Base-by-base conservation (phyloP, 2,329 filamentous ascomycete species). In the Diaporthe sp. region DNA sequence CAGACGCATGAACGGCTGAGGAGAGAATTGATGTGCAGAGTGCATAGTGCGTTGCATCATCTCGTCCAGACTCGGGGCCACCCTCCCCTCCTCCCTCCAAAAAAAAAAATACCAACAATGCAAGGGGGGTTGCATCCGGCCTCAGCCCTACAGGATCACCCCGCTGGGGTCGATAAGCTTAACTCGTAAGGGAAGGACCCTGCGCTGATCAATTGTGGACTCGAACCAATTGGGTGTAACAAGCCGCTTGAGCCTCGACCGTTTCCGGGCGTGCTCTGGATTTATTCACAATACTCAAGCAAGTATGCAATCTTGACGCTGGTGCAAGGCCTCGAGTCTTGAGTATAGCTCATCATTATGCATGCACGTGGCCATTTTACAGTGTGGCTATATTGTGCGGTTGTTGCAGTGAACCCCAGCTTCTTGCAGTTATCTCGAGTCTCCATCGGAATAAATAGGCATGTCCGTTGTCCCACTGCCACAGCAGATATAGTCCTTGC, bases 121-220 rank as follows among this genome's bases (percentile, higher is more conserved):
- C 44, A 15, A 15, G 25, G 34, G 34, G 61, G 65, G 65, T 70
- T 42, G 65, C 65, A 70, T 53, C 34, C 22, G 17, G 34, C 31
- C 65, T 70, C 65, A 70, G 65, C 65, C 65, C 49, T 70, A 70
- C 65, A 25, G 63, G 31, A 20, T 31, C 63, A n/a, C 47, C 61
- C n/a, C 25, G 28, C 25, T 39, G 44, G 63, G 44, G 63, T 28
- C 63, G 13, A 13, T 34, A 68, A 39, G 65, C 47, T 42, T 68
- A 39, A 68, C 65, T 70, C 34, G 8, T 31, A 55, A 20, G 10
- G 65, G 65, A 70, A 55, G 65, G 65, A 22, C 65, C 49, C 47
- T 39, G 65, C 7, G 65, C 34, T 49, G 65, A 70, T 70, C 65
- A 42, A 42, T 42, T 55, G 47, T 49, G 42, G 61, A 12, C 61